Base-by-base conservation (phyloP, 352 stramenopile species). In the Vaucheria bursata region DNA sequence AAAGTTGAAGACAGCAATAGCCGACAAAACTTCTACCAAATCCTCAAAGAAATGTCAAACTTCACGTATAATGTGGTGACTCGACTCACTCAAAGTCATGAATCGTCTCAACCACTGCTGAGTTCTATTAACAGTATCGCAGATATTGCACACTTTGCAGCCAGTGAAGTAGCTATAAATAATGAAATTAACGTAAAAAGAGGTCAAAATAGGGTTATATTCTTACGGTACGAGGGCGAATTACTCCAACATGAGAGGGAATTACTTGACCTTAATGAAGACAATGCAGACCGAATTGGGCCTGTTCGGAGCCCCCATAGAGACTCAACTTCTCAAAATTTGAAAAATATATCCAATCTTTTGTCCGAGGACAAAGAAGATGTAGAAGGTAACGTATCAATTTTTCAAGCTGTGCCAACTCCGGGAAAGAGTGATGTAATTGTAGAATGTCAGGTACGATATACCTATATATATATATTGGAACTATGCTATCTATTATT, bases 171-270 rank as follows among this genome's bases (percentile, higher is more conserved):
- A 59, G 53, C 53, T 34, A 34, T 31, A 2, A 34, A 34, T 2
- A 25, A 25, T 25, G 45, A 18, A 59, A 25, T 18, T 25, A 25
- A 25, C 45, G 45, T 18, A 18, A 59, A 25, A 59, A 18, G 25
- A 25, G 45, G 45, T 7, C n/a, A 6, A 53, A 35, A 39, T 1
- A 34, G 78, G 76, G 76, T 81, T 25, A 76, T 81, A 72, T 81
- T 81, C 50, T 78, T 81, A 72, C 68, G 68, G 34, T 81, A 81
- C 38, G 68, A 73, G 52, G 75, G 76, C 52, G 76, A 81, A 68
- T 70, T 73, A 0, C 70, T 81, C 2, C 76, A 81, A n/a, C 31
- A 37, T 12, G 76, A 81, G 76, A 37, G 76, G 18, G 76, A 78
- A 25, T 32, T 73, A 33, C 70, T 49, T 53, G 37, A 59, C 25